Evolutionary conservation across 768 basidiomycete species (phyloP).

Genomic region (Suillus ampliporus): DNA sequence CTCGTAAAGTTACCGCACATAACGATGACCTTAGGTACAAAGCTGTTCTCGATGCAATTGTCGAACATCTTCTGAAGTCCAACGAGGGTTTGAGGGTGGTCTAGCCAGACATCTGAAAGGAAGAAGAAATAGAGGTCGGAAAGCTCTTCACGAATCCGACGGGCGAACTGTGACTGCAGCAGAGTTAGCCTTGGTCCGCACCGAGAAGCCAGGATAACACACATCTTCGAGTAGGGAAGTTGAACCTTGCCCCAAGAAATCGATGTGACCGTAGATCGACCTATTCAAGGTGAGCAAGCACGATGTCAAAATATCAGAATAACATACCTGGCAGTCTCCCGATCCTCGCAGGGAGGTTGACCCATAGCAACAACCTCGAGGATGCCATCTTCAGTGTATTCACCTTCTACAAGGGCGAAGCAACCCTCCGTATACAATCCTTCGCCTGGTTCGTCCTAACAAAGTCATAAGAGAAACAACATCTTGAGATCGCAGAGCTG

Average conservation of each 20-base stretch:
- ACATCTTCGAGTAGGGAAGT: constrained; percentile 93
- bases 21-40: constrained; percentile 88
- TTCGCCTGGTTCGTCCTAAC: constrained; percentile 86
- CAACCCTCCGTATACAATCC: constrained; percentile 97
- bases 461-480: constrained; percentile 13
- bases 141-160: constrained; percentile 69
- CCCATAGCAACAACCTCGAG: constrained; percentile 93
- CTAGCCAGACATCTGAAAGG: constrained; percentile 95
- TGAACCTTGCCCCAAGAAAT: constrained; percentile 94
- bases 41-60: constrained; percentile 84
- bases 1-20: constrained; percentile 96
- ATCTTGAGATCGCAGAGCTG: constrained; percentile 26
- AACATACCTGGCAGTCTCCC: constrained; percentile 79
- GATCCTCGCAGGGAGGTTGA: constrained; percentile 94
- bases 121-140: constrained; percentile 88
- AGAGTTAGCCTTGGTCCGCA: constrained; percentile 8
- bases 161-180: constrained; percentile 61
- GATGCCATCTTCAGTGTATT: constrained; percentile 91
- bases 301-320: neutral
- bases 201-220: constrained; percentile 28
- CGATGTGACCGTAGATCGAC: constrained; percentile 94
- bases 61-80: constrained; percentile 89
- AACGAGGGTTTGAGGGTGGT: constrained; percentile 80
- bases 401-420: constrained; percentile 93
- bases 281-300: constrained; percentile 45